phyloP scores from a whole-genome alignment of 768 basidiomycete species.

The Coprinellus micaceus region DNA sequence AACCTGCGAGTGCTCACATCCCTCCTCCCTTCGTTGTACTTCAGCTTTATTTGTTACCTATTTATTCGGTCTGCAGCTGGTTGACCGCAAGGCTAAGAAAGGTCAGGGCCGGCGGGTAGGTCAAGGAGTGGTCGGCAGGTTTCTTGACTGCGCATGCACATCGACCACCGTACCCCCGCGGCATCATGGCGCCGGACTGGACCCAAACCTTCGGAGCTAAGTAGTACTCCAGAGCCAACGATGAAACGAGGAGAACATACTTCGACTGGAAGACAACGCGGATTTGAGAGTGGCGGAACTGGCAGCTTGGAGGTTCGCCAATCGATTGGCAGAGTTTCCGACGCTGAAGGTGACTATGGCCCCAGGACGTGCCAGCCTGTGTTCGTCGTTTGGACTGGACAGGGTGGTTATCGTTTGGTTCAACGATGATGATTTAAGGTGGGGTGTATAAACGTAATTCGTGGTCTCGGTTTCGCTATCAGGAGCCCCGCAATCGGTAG shows the following conservation, averaged over 20 bases:
- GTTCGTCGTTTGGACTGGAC: conserved; percentile 31
- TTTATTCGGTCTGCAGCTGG: too few species aligned
- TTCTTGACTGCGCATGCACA: too few species aligned
- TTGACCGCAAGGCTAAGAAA: too few species aligned
- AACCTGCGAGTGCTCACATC: too few species aligned
- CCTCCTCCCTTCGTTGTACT: too few species aligned
- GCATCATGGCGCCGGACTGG: too few species aligned
- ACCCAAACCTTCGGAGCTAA: too few species aligned
- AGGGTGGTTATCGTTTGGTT: not conserved
- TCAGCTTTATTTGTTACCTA: too few species aligned
- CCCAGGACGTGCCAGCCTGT: conserved; percentile 33
- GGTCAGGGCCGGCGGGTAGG: too few species aligned
- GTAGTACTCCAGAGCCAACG: not conserved
- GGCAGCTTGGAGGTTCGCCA: conserved; percentile 35
- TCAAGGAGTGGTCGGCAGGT: too few species aligned
- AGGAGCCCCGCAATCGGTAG: conserved; percentile 22
- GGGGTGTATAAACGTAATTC: conserved; percentile 23
- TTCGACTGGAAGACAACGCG: conserved; percentile 25
- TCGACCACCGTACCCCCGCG: too few species aligned
- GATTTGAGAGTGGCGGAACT: conserved; percentile 29
- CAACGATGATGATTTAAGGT: too few species aligned
- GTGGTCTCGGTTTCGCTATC: conserved; percentile 32
- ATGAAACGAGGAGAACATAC: not conserved
- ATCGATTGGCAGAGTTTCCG: conserved; percentile 20
- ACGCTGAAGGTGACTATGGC: conserved; percentile 33